phyloP scores from a whole-genome alignment of 305 asterid species.

The Solanum hybrid region DNA sequence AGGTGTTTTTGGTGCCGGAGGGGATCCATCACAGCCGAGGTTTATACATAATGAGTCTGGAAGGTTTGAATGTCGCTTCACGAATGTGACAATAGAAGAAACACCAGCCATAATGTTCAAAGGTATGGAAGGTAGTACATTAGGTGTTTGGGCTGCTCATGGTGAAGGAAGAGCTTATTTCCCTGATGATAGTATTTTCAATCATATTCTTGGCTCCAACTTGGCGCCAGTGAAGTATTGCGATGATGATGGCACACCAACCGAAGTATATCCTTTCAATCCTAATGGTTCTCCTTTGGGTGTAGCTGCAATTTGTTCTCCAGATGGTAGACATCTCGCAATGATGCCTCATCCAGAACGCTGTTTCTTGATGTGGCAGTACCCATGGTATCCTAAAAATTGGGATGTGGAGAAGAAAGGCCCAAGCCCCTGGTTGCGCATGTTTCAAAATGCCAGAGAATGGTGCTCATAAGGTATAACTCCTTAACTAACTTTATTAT shows the following conservation, averaged over 20 bases:
- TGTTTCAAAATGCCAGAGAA: slow-evolving; percentile 91
- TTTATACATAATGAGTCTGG: slow-evolving; percentile 84
- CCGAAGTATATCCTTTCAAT: slow-evolving; percentile 78
- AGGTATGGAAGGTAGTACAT: slow-evolving; percentile 87
- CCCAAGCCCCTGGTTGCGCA: slow-evolving; percentile 88
- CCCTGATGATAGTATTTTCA: slow-evolving; percentile 44
- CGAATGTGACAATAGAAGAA: slow-evolving; percentile 65
- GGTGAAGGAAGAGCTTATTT: slow-evolving; percentile 94
- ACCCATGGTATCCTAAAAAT: slow-evolving; percentile 76
- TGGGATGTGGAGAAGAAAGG: slow-evolving; percentile 77
- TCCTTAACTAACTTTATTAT: neutral
- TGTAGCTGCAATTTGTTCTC: slow-evolving; percentile 85
- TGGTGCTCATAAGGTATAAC: slow-evolving; percentile 72
- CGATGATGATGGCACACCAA: slow-evolving; percentile 60
- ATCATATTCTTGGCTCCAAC: slow-evolving; percentile 33
- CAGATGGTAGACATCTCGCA: slow-evolving; percentile 88
- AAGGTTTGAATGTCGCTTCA: slow-evolving; percentile 81
- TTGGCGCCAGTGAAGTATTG: slow-evolving; percentile 78
- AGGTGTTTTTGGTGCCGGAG: slow-evolving; percentile 52
- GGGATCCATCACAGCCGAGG: slow-evolving; percentile 88
- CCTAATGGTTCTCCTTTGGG: slow-evolving; percentile 87
- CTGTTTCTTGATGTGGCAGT: slow-evolving; percentile 96
- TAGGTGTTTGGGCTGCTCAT: slow-evolving; percentile 96
- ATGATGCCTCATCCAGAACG: slow-evolving; percentile 97
- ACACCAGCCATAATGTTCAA: slow-evolving; percentile 65